Evolutionary conservation across 75 land plant genomes (phyloP), one percentile per base, ranked within the genome.

Genomic region (Chamaecyparis obtusa): DNA sequence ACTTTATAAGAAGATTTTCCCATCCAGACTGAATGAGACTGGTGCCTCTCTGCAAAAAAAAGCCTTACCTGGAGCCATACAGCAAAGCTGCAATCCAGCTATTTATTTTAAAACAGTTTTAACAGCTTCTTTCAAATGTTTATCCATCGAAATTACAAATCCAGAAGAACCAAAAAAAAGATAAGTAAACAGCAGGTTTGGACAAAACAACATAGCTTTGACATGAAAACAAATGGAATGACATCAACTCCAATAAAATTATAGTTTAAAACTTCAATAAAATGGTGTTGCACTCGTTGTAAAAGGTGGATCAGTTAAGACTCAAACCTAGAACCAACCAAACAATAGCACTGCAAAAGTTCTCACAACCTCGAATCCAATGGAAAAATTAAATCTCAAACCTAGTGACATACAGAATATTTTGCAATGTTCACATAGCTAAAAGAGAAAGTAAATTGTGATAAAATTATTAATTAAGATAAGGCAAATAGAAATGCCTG

Each of bases 401-500:
- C 16, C 64, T 21, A 57, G 24, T 4, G 3, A 51, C 55, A 21
- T 57, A 57, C 27, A 57, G 5, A 57, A 21, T 21, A 5, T 21
- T 57, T 17, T 57, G 7, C 24, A 57, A 21, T 56, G 60, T 19
- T 19, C 60, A 4, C 60, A 56, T 3, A 56, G 3, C 21, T 56
- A 24, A 21, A 57, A 19, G 64, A 57, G 7, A 57, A 3, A 57
- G 27, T 17, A 39, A 77, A 35, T 77, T 77, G 44, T 36, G 21
- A 77, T 39, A 36, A 5, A 17, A 77, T 39, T 2, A 21, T 21
- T 64, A 6, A 60, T 19, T 60, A 21, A 64, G 9, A 5, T 24
- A 64, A 81, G 24, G 83, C 9, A 43, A 48, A 78, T 30, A 49
- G 85, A 72, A 74, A 21, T 17, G 92, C 99, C 97, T 98, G 99